Percentiles rank a stretch among this genome's conserved stretches.
phyloP scores from a whole-genome alignment of 495 filamentous ascomycete species.

The Melanomma pulvis-pyrius region DNA sequence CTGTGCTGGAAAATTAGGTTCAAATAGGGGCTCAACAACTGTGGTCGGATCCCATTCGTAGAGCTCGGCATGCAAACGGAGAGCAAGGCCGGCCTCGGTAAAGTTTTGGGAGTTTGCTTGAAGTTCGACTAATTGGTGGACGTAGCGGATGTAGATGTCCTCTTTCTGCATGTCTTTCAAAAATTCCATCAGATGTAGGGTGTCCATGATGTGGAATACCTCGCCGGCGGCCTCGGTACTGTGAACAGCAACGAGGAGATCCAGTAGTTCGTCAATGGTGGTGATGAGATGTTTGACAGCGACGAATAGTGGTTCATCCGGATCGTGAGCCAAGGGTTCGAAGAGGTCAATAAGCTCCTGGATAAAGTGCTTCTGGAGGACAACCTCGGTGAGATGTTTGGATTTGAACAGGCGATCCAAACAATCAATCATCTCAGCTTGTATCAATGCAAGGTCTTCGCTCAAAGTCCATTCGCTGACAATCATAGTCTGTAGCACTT shows the following conservation, averaged over 20 bases:
- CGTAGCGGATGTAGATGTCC: conserved; percentile 95
- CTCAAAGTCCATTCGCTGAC: conserved; percentile 98
- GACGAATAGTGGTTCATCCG: conserved; percentile 72
- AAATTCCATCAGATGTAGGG: conserved; percentile 92
- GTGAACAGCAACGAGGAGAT: conserved; percentile 91
- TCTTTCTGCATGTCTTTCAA: conserved; percentile 96
- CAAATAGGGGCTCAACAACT: conserved; percentile 66
- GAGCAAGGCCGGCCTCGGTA: conserved; percentile 87
- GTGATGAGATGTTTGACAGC: conserved; percentile 77
- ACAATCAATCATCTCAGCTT: conserved; percentile 96
- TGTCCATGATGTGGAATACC: conserved; percentile 79
- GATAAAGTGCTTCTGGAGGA: conserved; percentile 91
- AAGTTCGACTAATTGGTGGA: conserved; percentile 84
- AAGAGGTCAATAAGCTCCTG: conserved; percentile 82
- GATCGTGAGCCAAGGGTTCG: conserved; percentile 63
- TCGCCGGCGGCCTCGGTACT: conserved; percentile 74
- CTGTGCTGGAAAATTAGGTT: conserved; percentile 80
- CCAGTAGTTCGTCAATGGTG: conserved; percentile 86
- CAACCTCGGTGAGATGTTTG: conserved; percentile 82
- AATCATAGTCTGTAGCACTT: conserved; percentile 96
- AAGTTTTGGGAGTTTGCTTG: conserved; percentile 76
- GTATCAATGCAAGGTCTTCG: conserved; percentile 86
- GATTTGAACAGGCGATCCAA: conserved; percentile 89
- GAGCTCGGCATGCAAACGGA: conserved; percentile 87
- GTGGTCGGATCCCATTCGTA: conserved; percentile 86